Base-by-base conservation (phyloP, 2,329 filamentous ascomycete genomes). In the Aspergillus glaucus region DNA sequence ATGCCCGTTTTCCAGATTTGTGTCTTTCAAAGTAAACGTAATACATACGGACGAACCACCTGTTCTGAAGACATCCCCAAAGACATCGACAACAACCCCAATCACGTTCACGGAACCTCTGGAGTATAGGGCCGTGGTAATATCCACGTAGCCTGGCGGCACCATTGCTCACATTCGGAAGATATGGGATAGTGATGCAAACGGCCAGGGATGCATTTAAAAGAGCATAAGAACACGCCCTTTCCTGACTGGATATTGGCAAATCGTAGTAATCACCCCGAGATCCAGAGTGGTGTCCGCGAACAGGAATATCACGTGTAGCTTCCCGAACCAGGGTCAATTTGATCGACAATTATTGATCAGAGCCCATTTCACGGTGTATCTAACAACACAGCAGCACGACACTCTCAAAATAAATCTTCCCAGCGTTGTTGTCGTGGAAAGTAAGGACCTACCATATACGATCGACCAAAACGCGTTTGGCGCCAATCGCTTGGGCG, bases 31-130 rank as follows among this genome's bases (percentile, higher is more conserved):
- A 1, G 75, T 78, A 30, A 88, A 70, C 19, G 76, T 76, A 51
- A 77, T 79, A 64, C 85, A 86, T 58, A 67, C 79, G 76, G 87
- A 84, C 21, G 64, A 59, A 19, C 79, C 76, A 47, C 52, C 70
- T 1, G 82, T 82, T 9, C 63, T 48, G 0, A 72, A 73, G 1
- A 81, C 79, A 21, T 40, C 37, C 1, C 75, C 66, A 49, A 80
- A 75, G 44, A 75, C 77, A 57, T 92, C 87, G 45, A 81, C 79
- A 3, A 92, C 79, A 4, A 92, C 67, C 1, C 88, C 90, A 45
- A 89, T 77, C 37, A 93, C 69, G 66, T 74, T 85, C 54, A 84
- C 72, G 5, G 24, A 62, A 54, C 22, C 56, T 7, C 55, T 43
- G 42, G 66, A 48, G 21, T 64, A 62, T 17, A 45, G 77, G 66